These are phyloP conservation scores for Botrytis medusae DNA, from an alignment of 2,329 filamentous ascomycete species.

Conservation along the genomic window DNA sequence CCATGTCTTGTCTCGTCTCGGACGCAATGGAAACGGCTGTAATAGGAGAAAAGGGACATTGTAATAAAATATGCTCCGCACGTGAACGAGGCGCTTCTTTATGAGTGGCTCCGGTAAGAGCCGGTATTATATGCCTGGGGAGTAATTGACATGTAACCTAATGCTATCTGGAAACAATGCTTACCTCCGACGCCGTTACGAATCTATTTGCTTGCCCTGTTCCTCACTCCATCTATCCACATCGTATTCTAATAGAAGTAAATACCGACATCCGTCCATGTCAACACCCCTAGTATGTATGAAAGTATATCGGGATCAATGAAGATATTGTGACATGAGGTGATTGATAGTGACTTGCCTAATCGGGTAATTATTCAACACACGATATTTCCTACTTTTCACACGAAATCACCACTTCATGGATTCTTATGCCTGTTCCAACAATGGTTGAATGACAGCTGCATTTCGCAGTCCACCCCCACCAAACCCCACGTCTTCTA, in stretches of 20 bases:
- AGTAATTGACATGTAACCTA: neutral
- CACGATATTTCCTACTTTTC: neutral
- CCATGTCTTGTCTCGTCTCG: neutral
- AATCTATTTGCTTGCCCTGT: neutral
- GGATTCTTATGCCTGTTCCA: neutral
- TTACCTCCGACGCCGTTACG: neutral
- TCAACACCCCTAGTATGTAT: neutral
- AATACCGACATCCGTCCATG: neutral
- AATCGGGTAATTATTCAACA: neutral
- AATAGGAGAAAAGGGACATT: neutral
- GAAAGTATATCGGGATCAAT: neutral
- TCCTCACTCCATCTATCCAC: neutral
- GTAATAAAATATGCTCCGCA: neutral
- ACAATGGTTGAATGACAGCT: conserved; percentile 1
- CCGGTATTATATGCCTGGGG: neutral
- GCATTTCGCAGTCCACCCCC: conserved; percentile 4
- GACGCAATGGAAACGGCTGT: neutral
- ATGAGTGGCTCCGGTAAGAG: neutral
- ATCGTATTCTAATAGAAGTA: neutral
- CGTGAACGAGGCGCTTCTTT: neutral
- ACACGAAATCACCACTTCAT: neutral
- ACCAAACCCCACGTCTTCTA: conserved; percentile 11
- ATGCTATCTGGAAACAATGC: neutral
- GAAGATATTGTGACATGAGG: neutral
- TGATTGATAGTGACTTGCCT: neutral